phyloP scores from a whole-genome alignment of 805 yeast genomes.

The Saturnispora bothae region DNA sequence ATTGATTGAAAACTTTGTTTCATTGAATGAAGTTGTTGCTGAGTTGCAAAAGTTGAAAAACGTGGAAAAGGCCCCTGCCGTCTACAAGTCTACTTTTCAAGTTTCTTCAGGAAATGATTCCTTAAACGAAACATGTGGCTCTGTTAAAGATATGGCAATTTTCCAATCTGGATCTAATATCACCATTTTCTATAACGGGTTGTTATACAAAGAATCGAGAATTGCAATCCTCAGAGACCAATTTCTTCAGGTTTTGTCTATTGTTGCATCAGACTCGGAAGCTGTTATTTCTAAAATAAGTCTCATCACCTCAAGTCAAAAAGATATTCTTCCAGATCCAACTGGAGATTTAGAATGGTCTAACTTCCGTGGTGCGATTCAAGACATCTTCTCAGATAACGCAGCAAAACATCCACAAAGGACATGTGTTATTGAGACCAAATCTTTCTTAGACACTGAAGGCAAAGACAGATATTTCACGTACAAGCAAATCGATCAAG shows the following conservation, averaged over 20 bases:
- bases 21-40: conserved; percentile 47
- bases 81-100: conserved; percentile 53
- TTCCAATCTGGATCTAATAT: conserved; percentile 33
- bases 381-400: conserved; percentile 84
- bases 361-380: conserved; percentile 89
- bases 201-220: conserved; percentile 63
- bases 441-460: conserved; percentile 46
- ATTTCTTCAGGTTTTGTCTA: conserved; percentile 41
- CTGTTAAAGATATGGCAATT: conserved; percentile 55
- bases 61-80: conserved; percentile 48
- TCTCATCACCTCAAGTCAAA: conserved; percentile 61
- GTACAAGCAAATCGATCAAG: conserved; percentile 81
- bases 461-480: conserved; percentile 62
- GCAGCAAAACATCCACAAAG: conserved; percentile 80
- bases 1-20: conserved; percentile 28
- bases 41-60: conserved; percentile 39
- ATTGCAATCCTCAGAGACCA: conserved; percentile 65
- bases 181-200: conserved; percentile 58
- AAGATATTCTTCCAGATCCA: conserved; percentile 69
- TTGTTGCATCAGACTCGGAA: conserved; percentile 29
- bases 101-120: conserved; percentile 28
- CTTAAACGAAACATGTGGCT: conserved; percentile 40
- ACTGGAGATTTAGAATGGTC: conserved; percentile 81
- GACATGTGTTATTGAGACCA: conserved; percentile 88
- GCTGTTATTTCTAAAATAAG: conserved; percentile 47